These are phyloP conservation scores for Cordyceps cicadae DNA, from an alignment of 2,329 filamentous ascomycete genomes.

Conservation along the genomic window DNA sequence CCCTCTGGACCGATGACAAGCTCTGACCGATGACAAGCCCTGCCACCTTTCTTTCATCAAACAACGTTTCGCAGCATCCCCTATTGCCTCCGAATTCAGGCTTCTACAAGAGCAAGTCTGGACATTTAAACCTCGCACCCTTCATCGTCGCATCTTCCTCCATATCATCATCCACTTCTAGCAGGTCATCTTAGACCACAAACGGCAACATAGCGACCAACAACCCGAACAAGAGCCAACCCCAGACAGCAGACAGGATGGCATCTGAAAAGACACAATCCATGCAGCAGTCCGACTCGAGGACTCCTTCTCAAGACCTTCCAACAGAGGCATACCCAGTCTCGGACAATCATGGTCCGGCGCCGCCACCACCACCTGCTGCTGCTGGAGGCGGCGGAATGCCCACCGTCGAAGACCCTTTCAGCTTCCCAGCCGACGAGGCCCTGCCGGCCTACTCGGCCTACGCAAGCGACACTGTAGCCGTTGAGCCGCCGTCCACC, in stretches of 20 bases:
- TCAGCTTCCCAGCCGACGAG: slow-evolving; percentile 30
- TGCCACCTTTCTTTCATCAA: too few species aligned
- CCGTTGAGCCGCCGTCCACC: neutral
- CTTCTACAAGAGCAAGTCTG: too few species aligned
- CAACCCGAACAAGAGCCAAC: neutral
- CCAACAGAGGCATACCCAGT: slow-evolving; percentile 5
- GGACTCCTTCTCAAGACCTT: neutral
- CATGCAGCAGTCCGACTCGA: neutral
- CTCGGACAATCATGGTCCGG: neutral
- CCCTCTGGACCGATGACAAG: too few species aligned
- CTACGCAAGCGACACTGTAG: neutral
- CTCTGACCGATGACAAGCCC: too few species aligned
- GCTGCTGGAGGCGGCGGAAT: neutral
- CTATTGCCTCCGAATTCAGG: too few species aligned
- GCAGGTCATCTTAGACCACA: neutral
- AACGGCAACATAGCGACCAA: neutral
- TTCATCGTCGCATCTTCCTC: too few species aligned
- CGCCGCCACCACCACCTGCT: neutral
- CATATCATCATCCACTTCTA: too few species aligned
- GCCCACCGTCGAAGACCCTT: slow-evolving; percentile 28
- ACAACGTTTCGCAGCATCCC: too few species aligned
- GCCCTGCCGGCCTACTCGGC: slow-evolving; percentile 23
- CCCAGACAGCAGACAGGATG: neutral
- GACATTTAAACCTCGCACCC: too few species aligned
- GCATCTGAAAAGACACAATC: neutral